Conservation (phyloP, 2,329 filamentous ascomycete genomes). For the Cladophialophora bantiana region DNA sequence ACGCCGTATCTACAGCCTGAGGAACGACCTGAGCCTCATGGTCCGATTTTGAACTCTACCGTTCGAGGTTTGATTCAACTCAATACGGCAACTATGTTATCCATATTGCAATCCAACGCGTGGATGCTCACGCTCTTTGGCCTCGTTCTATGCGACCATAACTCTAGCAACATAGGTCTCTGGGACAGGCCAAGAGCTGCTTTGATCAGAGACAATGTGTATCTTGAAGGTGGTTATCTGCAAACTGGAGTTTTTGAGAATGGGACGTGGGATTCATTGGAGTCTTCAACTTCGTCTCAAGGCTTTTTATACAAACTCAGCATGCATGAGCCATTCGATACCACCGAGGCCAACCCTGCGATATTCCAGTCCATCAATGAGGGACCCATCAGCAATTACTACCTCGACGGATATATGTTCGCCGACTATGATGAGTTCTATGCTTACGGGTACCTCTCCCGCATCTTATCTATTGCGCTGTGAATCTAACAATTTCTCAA, state of each 20-base stretch:
- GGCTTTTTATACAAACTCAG: constrained; percentile 66
- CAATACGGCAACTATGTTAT: constrained; percentile 8
- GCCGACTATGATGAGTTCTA: constrained; percentile 69
- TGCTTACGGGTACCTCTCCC: constrained; percentile 61
- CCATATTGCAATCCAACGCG: background rate
- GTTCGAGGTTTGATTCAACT: constrained; percentile 3
- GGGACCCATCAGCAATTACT: constrained; percentile 59
- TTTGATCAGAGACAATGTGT: constrained; percentile 25
- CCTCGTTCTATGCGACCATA: constrained; percentile 11
- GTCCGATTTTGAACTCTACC: constrained; percentile 17
- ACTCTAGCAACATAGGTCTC: constrained; percentile 14
- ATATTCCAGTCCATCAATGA: constrained; percentile 56
- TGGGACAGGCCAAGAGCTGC: constrained; percentile 27
- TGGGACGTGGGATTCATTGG: constrained; percentile 14
- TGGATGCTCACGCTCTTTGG: constrained; percentile 15
- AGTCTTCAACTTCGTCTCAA: constrained; percentile 56
- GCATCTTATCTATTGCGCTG: background rate
- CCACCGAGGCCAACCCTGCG: constrained; percentile 65
- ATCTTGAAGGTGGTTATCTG: constrained; percentile 25
- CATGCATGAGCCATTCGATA: constrained; percentile 63
- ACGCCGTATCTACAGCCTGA: constrained; percentile 20
- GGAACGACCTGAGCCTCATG: constrained; percentile 19
- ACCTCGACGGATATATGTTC: constrained; percentile 69
- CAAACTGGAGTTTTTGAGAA: constrained; percentile 19
- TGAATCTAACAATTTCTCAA: constrained; percentile 64